Evolutionary conservation across 306 rosid species (phyloP), one percentile per base, ranked within the genome.

Genomic region (Pterocarpus santalinus): DNA sequence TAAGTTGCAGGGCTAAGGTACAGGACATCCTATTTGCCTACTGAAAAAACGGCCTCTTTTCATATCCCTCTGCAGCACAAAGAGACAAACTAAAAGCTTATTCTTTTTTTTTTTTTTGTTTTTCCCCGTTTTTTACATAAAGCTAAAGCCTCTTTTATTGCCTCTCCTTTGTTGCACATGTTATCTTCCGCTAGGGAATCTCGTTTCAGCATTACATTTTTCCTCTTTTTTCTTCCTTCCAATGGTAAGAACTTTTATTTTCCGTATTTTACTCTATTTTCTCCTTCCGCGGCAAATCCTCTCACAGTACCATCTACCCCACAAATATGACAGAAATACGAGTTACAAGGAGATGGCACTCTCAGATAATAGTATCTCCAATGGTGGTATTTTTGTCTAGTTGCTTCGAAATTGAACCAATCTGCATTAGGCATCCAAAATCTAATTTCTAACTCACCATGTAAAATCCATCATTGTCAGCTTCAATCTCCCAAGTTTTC

Each of bases 11-110:
- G 72, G 86, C 86, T 86, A 74, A 85, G 90, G 91, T 90, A 86
- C 92, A 77, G 75, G 77, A 87, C 75, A 94, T 94, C 66, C 92
- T 90, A 92, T 85, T 94, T 92, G 95, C 94, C 95, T 87, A 4
- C 88, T 80, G 62, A 83, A 94, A 89, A 83, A 89, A 22, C 80
- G 62, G 70, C 51, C 47, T 84, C 90, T 88, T 88, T 86, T 55
- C 68, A 76, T 80, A 85, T 64, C 65, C 67, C 75, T 78, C 83
- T 57, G 86, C 87, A 47, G 44, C 91, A 87, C 86, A 84, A 86
- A 74, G 87, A 85, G 86, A 89, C 95, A 92, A 89, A 87, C 82
- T 32, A 86, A 91, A 94, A 88, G 41, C 41, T 6, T 38, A 38
- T 6, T 38, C 41, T 38, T 38, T 38, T 0, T 22, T 22, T 22